Evolutionary conservation across 106 monocot genomes (phyloP), one percentile per base, ranked within the genome.

Genomic region (Acorus gramineus): DNA sequence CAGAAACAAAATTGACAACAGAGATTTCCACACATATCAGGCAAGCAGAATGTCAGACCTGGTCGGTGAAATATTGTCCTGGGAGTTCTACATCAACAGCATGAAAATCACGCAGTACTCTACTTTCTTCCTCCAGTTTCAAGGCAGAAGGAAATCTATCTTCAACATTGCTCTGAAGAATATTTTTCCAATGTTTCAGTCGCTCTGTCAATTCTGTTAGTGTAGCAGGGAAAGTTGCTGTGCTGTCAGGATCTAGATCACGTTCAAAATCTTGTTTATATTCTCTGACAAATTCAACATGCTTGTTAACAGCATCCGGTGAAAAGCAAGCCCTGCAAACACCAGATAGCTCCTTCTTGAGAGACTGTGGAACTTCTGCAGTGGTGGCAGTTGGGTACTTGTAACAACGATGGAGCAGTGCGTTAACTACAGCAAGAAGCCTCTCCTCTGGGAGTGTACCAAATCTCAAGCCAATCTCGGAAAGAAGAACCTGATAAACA

Each of bases 381-480:
- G 88, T 92, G 7, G 98, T 98, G 4, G 98, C 88, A 44, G 98
- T 89, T 60, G 98, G 98, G 72, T 98, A 98, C 71, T 98, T 98
- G 66, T 98, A 98, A 69, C 98, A 98, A 47, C 98, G 98, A 64
- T 98, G 98, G 11, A 98, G 81, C 50, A 98, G 59, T 52, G 98
- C 98, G 80, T 98, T 98, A 45, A 98, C 98, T 61, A 98, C 98
- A 56, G 98, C 98, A 8, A 98, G 73, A 59, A 98, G 88, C n/a
- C 98, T 78, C 49, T 98, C 98, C 66, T 98, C 98, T 8, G 98
- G 98, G 60, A 98, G 83, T 59, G 98, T 98, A 53, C 92, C 98
- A 74, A 98, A 98, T 78, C 87, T 92, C n/a, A 92, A 98, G 52
- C 98, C 98, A 58, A 98, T 98, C 78, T 98, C 98, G 52, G 98